Base-by-base conservation (phyloP, 805 yeast species). In the Tetrapisispora phaffii region DNA sequence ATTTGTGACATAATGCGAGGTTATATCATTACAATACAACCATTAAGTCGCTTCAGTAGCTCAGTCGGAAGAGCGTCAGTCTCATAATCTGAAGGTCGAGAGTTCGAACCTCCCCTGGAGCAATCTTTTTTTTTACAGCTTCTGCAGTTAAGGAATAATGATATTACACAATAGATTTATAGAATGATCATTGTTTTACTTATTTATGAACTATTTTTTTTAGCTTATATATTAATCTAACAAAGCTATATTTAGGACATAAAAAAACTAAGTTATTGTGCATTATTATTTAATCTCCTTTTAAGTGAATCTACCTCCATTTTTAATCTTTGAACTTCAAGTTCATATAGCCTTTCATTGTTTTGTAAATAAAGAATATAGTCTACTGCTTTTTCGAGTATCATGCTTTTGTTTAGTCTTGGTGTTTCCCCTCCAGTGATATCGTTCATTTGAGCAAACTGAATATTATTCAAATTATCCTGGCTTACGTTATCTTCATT, bases 351-450 rank as follows among this genome's bases (percentile, higher is more conserved):
- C 28, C 59, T 56, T 55, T 78, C 76, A 48, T 72, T 73, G 34
- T 70, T 69, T 54, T 77, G 80, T 50, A 81, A 58, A 50, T 68
- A 67, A 42, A 73, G 55, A 39, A 82, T 71, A 55, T 82, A 82
- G 38, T 75, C 75, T 2, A 78, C 80, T 8, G 86, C 87, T 57
- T 77, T 76, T 52, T 82, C 87, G 50, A 82, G 63, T 44, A 81
- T 79, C 75, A 76, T 74, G 38, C 82, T 73, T 60, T 82, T 82
- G 59, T 82, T 82, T 41, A 81, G 61, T 53, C 71, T 73, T 23
- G 75, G 32, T n/a, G 44, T 16, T 21, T 21, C 34, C 10, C 32
- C 38, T n/a, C 15, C 23, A 21, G 20, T 21, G 6, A 28, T 24
- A 26, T 38, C 33, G 26, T 38, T 38, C 6, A 38, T 38, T 38